Conservation (phyloP, 352 stramenopile species). For the Pythium dissotocum region DNA sequence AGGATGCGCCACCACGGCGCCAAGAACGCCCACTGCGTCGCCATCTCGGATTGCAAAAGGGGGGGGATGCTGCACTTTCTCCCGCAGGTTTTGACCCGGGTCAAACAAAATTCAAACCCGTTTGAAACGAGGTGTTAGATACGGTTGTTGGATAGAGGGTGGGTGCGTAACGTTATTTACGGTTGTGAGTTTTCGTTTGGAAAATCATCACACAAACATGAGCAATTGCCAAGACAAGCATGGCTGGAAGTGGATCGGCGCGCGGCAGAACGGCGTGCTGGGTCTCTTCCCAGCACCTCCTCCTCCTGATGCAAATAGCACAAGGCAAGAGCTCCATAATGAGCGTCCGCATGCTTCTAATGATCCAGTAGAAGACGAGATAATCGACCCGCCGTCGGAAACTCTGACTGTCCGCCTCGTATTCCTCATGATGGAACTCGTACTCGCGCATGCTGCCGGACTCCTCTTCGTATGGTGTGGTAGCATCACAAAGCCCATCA, state of each 20-base stretch:
- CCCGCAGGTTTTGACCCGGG: no score
- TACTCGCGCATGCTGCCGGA: slow-evolving; percentile 14
- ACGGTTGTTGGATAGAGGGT: no score
- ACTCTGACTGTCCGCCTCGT: slow-evolving; percentile 10
- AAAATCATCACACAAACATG: neutral
- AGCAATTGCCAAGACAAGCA: neutral
- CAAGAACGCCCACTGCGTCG: neutral
- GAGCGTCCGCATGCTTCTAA: neutral
- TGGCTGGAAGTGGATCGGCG: slow-evolving; percentile 28
- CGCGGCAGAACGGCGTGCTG: slow-evolving; percentile 19
- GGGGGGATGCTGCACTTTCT: no score
- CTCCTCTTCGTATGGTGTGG: slow-evolving; percentile 28
- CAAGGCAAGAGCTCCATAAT: neutral
- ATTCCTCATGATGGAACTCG: slow-evolving; percentile 22
- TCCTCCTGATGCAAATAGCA: neutral
- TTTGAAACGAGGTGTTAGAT: no score
- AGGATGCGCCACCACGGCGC: neutral
- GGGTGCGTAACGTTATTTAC: no score
- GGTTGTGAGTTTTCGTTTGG: no score
- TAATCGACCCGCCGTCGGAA: neutral
- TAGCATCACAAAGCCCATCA: slow-evolving; percentile 7
- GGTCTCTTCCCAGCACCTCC: slow-evolving; percentile 12
- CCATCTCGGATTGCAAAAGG: no score
- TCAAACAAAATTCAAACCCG: no score
- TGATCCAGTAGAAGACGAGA: neutral